phyloP scores from a whole-genome alignment of 2,329 filamentous ascomycete genomes.

The Polytolypa hystricis region DNA sequence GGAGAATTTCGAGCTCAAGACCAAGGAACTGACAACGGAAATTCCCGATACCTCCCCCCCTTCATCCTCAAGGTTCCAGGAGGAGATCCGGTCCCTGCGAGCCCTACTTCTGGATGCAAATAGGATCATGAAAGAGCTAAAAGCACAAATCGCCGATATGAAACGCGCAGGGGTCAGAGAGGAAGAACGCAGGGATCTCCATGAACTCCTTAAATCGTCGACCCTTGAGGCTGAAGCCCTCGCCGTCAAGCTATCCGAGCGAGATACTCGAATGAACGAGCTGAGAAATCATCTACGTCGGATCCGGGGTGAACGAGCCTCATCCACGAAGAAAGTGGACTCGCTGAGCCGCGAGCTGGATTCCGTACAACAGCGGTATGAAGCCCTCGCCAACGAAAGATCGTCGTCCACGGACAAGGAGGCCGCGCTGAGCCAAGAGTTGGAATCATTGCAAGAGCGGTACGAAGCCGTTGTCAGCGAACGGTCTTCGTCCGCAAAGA shows the following conservation, averaged over 20 bases:
- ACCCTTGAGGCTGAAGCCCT: slow-evolving; percentile 49
- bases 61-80: slow-evolving; percentile 29
- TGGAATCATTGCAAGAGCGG: slow-evolving; percentile 44
- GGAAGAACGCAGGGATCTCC: slow-evolving; percentile 33
- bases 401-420: slow-evolving; percentile 28
- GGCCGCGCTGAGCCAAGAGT: slow-evolving; percentile 28
- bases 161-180: slow-evolving; percentile 40
- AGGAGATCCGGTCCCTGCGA: slow-evolving; percentile 49
- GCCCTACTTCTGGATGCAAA: slow-evolving; percentile 51
- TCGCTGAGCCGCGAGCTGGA: slow-evolving; percentile 33
- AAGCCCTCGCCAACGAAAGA: slow-evolving; percentile 46
- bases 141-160: slow-evolving; percentile 38
- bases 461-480: slow-evolving; percentile 51
- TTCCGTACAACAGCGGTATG: slow-evolving; percentile 48
- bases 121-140: slow-evolving; percentile 47
- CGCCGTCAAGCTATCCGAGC: slow-evolving; percentile 60
- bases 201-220: slow-evolving; percentile 37
- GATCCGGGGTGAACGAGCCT: slow-evolving; percentile 37
- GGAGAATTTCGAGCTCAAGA: slow-evolving; percentile 51
- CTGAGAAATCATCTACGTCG: slow-evolving; percentile 53
- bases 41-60: slow-evolving; percentile 46
- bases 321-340: slow-evolving; percentile 31
- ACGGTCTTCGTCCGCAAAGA: slow-evolving; percentile 28
- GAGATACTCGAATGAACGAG: slow-evolving; percentile 53
- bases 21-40: slow-evolving; percentile 40